Evolutionary conservation across 495 filamentous ascomycete species (phyloP).

Genomic region (Neurospora sp.): DNA sequence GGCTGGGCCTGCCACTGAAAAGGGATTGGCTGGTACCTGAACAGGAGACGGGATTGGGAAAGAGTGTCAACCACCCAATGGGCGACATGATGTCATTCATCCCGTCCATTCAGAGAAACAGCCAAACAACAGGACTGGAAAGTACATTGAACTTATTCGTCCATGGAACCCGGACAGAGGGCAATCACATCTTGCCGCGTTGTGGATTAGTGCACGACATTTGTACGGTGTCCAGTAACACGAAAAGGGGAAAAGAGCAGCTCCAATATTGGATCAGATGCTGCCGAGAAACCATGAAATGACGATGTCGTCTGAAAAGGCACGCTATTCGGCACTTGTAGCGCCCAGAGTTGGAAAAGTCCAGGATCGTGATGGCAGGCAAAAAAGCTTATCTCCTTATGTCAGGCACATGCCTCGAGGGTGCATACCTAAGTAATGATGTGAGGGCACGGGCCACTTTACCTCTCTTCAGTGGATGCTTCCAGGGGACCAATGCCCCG

Average conservation of each 20-base stretch:
- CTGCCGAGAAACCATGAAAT: background rate
- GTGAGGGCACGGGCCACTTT: background rate
- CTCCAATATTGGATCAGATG: background rate
- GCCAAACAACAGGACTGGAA: background rate
- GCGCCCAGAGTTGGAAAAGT: background rate
- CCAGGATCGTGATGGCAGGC: background rate
- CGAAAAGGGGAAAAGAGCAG: background rate
- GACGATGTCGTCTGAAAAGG: background rate
- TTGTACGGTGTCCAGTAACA: background rate
- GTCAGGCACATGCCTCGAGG: background rate
- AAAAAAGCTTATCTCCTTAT: background rate
- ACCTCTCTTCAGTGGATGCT: background rate
- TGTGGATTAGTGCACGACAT: background rate
- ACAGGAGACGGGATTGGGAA: background rate
- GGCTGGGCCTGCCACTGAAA: background rate
- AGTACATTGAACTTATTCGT: background rate
- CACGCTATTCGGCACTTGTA: background rate
- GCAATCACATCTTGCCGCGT: background rate
- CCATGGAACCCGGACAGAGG: background rate
- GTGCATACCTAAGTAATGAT: background rate
- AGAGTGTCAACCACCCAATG: background rate
- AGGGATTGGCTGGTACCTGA: background rate
- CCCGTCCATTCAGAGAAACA: background rate
- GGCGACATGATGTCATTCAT: background rate
- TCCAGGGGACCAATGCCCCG: background rate